These are phyloP conservation scores for Perkinsus olseni DNA, from an alignment of 169 alveolate genomes.

Conservation along the genomic window DNA sequence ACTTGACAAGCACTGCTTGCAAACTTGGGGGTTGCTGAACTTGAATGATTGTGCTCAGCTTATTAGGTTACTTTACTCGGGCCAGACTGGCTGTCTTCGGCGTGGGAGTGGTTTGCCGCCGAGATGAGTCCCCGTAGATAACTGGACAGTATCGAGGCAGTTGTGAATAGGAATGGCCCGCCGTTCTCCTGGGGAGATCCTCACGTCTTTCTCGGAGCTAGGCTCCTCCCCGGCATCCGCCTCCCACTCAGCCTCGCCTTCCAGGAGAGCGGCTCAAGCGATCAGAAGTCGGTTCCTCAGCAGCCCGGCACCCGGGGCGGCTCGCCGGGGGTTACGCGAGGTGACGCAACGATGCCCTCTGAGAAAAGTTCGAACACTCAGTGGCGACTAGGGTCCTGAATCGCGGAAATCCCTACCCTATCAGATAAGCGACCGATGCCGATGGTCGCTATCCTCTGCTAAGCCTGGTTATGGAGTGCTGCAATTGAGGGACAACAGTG, in stretches of 20 bases:
- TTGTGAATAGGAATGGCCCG: not conserved
- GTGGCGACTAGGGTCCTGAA: not conserved
- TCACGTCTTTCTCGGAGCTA: not conserved
- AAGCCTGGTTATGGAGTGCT: constrained; percentile 78
- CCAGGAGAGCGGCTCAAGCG: not conserved
- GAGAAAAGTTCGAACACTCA: not conserved
- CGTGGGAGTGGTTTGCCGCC: no score
- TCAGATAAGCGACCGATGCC: not conserved
- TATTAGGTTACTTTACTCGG: no score
- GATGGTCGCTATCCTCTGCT: constrained; percentile 71
- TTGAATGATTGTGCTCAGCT: no score
- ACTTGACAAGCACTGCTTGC: no score
- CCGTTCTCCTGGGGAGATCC: not conserved
- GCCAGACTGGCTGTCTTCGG: no score
- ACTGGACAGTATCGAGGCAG: no score
- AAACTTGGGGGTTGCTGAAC: no score
- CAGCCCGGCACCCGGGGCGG: not conserved
- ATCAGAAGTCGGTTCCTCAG: not conserved
- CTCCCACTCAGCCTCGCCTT: not conserved
- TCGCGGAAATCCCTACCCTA: not conserved
- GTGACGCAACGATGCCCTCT: not conserved
- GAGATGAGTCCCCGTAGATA: no score
- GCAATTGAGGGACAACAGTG: constrained; percentile 64
- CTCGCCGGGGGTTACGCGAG: not conserved
- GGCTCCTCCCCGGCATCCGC: not conserved